phyloP scores from a whole-genome alignment of 345 rosid species.

The Lumnitzera racemosa region DNA sequence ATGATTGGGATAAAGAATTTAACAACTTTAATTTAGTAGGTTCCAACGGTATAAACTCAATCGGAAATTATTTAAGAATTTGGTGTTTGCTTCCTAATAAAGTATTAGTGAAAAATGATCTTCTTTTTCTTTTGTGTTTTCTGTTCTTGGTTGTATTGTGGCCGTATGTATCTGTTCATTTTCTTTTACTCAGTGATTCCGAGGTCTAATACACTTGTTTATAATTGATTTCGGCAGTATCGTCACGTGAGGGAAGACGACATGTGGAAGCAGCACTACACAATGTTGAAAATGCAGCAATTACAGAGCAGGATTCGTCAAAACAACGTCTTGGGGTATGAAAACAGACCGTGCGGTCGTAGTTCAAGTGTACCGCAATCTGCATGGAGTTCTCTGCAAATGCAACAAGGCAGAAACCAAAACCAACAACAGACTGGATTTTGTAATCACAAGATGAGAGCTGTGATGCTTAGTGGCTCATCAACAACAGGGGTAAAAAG shows the following conservation, averaged over 20 bases:
- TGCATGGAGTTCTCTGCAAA: constrained; percentile 34
- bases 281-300: constrained; percentile 24
- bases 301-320: constrained; percentile 17
- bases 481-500: constrained; percentile 20
- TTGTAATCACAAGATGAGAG: constrained; percentile 11
- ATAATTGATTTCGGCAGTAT: constrained; percentile 1
- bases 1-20: too few species aligned
- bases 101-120: too few species aligned
- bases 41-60: too few species aligned
- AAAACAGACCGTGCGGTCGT: constrained; percentile 15
- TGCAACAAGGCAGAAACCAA: neutral
- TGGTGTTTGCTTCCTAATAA: too few species aligned
- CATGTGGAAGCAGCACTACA: constrained; percentile 13
- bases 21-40: too few species aligned
- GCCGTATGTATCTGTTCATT: too few species aligned
- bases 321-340: constrained; percentile 11
- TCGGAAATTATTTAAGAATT: too few species aligned
- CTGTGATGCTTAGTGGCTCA: constrained; percentile 26
- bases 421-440: constrained; percentile 9
- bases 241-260: constrained; percentile 12
- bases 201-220: neutral
- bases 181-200: neutral
- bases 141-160: too few species aligned
- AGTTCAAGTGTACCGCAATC: constrained; percentile 20
- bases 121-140: too few species aligned